Evolutionary conservation across 2,329 filamentous ascomycete species (phyloP).

Genomic region (Aquanectria penicillioides): DNA sequence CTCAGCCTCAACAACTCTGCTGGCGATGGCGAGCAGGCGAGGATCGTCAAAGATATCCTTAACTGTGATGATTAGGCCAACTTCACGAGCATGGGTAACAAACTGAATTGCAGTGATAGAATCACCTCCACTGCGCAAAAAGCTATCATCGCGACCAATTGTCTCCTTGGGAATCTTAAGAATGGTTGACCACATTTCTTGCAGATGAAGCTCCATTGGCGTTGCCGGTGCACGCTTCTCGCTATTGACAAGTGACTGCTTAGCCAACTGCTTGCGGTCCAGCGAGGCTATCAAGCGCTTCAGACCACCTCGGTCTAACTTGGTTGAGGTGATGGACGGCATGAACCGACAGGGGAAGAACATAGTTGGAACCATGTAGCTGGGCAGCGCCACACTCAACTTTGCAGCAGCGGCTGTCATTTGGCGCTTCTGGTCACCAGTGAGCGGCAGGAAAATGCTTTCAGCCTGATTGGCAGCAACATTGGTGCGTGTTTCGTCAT

Average conservation of each 20-base stretch:
- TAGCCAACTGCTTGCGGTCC: constrained; percentile 11
- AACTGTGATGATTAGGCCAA: neutral
- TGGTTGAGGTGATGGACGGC: neutral
- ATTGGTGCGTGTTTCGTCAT: neutral
- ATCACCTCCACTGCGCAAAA: constrained; percentile 14
- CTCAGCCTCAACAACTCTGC: neutral
- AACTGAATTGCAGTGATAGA: constrained; percentile 36
- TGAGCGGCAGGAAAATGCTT: neutral
- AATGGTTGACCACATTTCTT: constrained; percentile 45
- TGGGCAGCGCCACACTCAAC: neutral
- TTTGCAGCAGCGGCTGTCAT: neutral
- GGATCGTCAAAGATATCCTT: constrained; percentile 10
- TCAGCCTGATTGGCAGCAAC: neutral
- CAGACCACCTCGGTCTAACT: neutral
- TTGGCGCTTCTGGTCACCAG: neutral
- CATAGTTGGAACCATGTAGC: neutral
- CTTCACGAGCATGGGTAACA: neutral
- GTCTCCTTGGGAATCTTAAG: constrained; percentile 43
- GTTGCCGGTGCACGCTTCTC: neutral
- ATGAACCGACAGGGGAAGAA: constrained; percentile 1
- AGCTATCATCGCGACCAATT: neutral
- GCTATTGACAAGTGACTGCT: constrained; percentile 14
- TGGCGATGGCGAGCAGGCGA: neutral
- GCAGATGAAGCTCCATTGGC: constrained; percentile 29
- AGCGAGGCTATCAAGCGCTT: constrained; percentile 9